Conservation (phyloP, 345 rosid genomes). For the Cardiospermum halicacabum region DNA sequence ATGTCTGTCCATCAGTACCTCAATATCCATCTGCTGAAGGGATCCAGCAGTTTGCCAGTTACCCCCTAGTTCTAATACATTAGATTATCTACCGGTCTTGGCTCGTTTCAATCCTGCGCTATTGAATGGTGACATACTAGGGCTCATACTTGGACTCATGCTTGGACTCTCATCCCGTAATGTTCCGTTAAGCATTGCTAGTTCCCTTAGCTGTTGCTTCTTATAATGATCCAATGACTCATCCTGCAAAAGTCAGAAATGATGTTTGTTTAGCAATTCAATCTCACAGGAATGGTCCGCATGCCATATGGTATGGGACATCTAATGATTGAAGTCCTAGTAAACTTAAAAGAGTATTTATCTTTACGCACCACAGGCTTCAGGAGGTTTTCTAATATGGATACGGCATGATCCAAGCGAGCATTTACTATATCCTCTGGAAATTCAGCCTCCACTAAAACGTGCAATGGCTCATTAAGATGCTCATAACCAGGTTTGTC, state of each 20-base stretch:
- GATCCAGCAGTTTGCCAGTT: conserved; percentile 11
- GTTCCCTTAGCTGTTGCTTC: conserved; percentile 83
- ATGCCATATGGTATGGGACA: too few relatives aligned
- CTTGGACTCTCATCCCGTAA: conserved; percentile 83
- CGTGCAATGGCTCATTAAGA: conserved; percentile 80
- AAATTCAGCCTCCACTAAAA: conserved; percentile 89
- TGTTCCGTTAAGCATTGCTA: conserved; percentile 82
- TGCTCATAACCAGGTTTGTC: conserved; percentile 96
- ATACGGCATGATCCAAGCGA: conserved; percentile 65
- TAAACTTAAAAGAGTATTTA: background rate
- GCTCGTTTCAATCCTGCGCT: conserved; percentile 77
- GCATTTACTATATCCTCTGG: conserved; percentile 73
- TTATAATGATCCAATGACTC: conserved; percentile 89
- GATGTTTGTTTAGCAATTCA: too few relatives aligned
- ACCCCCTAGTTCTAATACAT: background rate
- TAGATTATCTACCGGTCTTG: conserved; percentile 69
- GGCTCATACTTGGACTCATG: conserved; percentile 83
- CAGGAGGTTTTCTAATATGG: conserved; percentile 66
- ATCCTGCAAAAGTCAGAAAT: conserved; percentile 39
- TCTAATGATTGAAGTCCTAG: background rate
- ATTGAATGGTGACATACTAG: conserved; percentile 88
- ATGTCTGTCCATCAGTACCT: conserved; percentile 1
- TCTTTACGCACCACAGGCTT: conserved; percentile 73
- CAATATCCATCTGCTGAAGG: conserved; percentile 19
- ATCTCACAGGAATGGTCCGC: too few relatives aligned